Evolutionary conservation across 1,139 yeast genomes (phyloP), one percentile per base, ranked within the genome.

Genomic region (Sugiyamaella paludigena): DNA sequence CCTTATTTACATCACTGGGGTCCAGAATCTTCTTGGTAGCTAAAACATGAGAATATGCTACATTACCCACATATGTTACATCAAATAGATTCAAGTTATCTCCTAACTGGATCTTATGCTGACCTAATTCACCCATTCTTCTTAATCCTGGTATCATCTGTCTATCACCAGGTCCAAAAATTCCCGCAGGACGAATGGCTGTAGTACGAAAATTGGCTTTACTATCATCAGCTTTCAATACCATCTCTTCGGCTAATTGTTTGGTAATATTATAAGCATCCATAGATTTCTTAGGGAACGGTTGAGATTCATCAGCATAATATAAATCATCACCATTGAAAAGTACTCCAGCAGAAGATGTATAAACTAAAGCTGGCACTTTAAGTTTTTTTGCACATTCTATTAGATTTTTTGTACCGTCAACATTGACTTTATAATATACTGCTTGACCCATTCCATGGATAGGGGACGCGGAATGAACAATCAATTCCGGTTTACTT

Each of bases 1-100:
- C 81, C 4, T 47, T 38, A 1, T 49, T 52, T 16, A 75, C 71
- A 7, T 67, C 55, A 12, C 60, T 51, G 1, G 78, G 70, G 45
- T 76, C 72, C 47, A 88, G 69, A 15, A 91, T 70, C 67, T 83
- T 83, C 59, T 84, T 74, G 2, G 97, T 95, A 1, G 98, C 98
- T 48, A 92, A 73, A 8, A 92, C 89, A 68, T 94, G 99, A 5
- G 97, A 84, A 69, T 89, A 95, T 0, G 98, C 98, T 19, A 94
- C 98, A 67, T 94, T 94, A n/a, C 97, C 98, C n/a, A 86, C 98
- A 62, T 89, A 94, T 0, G 98, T 89, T 85, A 96, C 89, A 66
- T 94, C 99, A 63, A 92, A 94, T 52, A 94, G 71, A 64, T 92
- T 92, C 66, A 86, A 81, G 69, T 94, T 94, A 66, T 87, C 92